Evolutionary conservation across 805 yeast genomes (phyloP), one percentile per base, ranked within the genome.

Genomic region (Brettanomyces custersianus): DNA sequence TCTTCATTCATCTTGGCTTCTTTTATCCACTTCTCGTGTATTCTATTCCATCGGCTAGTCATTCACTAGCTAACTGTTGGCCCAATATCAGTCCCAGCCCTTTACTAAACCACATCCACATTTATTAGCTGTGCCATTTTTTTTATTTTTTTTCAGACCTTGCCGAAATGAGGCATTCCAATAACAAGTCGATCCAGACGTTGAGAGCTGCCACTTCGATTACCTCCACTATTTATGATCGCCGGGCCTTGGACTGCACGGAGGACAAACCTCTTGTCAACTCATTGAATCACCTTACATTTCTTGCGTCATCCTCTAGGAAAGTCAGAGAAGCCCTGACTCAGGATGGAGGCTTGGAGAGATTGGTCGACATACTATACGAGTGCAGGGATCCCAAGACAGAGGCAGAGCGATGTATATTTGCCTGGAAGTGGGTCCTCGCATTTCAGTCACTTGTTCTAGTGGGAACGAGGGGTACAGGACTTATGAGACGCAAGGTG

Each of bases 401-500:
- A 12, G 57, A 55, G 16, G 48, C 52, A 35, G 60, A 57, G 30
- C 70, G 77, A 19, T 65, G 85, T 43, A 66, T 81, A 4, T 48
- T 43, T n/a, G 88, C 94, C 0, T 90, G 96, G 96, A 90, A 90
- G 62, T 90, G 98, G 98, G 84, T 95, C 5, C 63, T 90, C 37
- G 84, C 96, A 0, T 77, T 92, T 52, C 98, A 90, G 62, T 88
- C 96, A 54, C 63, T 90, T 38, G 94, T 90, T 1, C 69, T 86
- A 38, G 77, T 90, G 15, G 96, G 96, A 11, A 87, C 96, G 1
- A 70, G 96, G 46, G 98, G 98, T 18, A 77, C 94, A 2, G 96
- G 88, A 56, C 63, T 66, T 35, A 84, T 88, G 33, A 68, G 98
- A 35, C 77, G 80, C 46, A 77, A 87, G 48, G 83, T 92, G 6